phyloP scores from a whole-genome alignment of 73 alveolate species.

The Paramecium primaurelia region DNA sequence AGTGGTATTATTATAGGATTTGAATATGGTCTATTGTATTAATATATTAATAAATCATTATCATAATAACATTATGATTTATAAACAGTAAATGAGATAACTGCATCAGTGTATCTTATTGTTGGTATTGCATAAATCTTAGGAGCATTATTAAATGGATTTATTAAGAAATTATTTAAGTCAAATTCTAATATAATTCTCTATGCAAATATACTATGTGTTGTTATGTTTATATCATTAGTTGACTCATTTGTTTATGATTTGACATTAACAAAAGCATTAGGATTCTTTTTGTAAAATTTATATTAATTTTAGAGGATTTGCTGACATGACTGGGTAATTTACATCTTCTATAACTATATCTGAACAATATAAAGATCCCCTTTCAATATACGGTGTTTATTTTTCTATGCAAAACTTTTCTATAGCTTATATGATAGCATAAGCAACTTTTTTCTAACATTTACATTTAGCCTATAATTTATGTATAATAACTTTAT shows the following conservation, averaged over 20 bases:
- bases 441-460: background rate
- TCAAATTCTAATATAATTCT: background rate
- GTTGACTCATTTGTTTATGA: background rate
- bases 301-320: background rate
- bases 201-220: background rate
- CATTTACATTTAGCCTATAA: background rate
- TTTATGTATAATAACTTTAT: background rate
- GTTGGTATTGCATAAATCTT: background rate
- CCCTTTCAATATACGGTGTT: background rate
- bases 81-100: background rate
- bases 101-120: background rate
- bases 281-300: background rate
- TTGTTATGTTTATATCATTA: background rate
- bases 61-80: background rate
- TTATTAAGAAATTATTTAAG: background rate
- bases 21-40: background rate
- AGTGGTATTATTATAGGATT: background rate
- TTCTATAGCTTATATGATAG: background rate
- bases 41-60: background rate
- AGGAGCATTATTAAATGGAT: background rate
- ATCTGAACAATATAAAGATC: background rate
- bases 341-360: background rate
- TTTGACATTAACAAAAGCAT: background rate
- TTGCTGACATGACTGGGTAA: constrained; percentile 22
- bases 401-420: background rate